Evolutionary conservation across 495 filamentous ascomycete genomes (phyloP).

Genomic region (Penicillium turbatum): DNA sequence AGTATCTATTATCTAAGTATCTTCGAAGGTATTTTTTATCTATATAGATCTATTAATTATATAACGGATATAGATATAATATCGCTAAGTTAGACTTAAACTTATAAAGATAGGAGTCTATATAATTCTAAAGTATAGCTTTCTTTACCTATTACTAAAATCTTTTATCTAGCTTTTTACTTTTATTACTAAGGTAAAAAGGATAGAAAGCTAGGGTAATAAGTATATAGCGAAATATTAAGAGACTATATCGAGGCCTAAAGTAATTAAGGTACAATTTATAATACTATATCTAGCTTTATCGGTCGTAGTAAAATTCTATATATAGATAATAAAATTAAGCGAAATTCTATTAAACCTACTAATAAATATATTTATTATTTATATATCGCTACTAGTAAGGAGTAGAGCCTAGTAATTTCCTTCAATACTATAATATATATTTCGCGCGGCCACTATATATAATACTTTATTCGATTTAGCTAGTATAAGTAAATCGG

Average conservation of each 20-base stretch:
- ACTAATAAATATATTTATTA: conserved; percentile 16
- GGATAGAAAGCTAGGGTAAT: conserved; percentile 11
- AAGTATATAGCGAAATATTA: conserved; percentile 18
- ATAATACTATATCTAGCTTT: conserved; percentile 8
- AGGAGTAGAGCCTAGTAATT: conserved; percentile 10
- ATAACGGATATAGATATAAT: no score
- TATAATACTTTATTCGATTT: background rate
- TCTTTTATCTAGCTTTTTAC: conserved; percentile 7
- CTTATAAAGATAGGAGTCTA: no score
- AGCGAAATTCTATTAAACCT: conserved; percentile 11
- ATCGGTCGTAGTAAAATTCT: conserved; percentile 3
- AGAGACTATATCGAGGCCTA: conserved; percentile 13
- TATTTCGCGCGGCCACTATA: conserved; percentile 17
- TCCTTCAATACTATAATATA: conserved; percentile 20
- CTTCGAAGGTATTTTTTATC: no score
- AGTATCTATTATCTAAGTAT: no score
- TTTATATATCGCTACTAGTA: conserved; percentile 25
- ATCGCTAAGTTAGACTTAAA: no score
- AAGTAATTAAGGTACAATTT: conserved; percentile 11
- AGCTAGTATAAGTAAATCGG: no score
- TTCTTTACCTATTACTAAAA: conserved; percentile 15
- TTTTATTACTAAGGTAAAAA: conserved; percentile 13
- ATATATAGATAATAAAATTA: conserved; percentile 20
- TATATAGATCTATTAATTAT: no score
- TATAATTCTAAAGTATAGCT: conserved; percentile 15